These are phyloP conservation scores for Eudorina sp. DNA, from an alignment of 139 green algal genomes.

Conservation along the genomic window DNA sequence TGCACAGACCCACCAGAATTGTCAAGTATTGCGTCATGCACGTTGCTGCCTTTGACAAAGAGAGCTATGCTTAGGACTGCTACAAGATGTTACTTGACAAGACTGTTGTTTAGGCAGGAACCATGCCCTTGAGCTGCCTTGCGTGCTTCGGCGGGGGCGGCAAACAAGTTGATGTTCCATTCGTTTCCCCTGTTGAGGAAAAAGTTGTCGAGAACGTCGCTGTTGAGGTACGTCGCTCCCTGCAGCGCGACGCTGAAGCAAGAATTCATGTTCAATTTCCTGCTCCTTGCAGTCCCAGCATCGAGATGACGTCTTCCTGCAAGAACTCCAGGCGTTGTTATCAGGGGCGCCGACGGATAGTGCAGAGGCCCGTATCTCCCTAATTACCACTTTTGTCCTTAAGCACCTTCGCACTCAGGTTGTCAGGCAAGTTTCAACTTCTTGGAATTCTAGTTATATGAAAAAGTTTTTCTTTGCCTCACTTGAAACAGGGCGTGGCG, in stretches of 20 bases:
- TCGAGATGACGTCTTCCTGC: background rate
- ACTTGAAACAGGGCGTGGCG: too few relatives aligned
- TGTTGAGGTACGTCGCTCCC: background rate
- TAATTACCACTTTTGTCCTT: background rate
- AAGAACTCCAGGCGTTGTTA: background rate
- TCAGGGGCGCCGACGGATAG: slow-evolving; percentile 18
- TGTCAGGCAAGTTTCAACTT: slow-evolving; percentile 15
- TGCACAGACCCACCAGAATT: too few relatives aligned
- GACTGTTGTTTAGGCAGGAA: background rate
- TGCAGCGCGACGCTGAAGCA: too few relatives aligned
- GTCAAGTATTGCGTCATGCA: too few relatives aligned
- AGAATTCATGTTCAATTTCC: too few relatives aligned
- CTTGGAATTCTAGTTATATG: too few relatives aligned
- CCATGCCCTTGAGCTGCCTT: slow-evolving; percentile 1
- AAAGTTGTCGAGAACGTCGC: background rate
- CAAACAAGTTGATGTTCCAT: background rate
- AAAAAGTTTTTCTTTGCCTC: too few relatives aligned
- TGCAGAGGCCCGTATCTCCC: slow-evolving; percentile 18
- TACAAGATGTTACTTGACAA: background rate
- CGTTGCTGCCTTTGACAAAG: too few relatives aligned
- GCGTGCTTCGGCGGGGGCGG: background rate
- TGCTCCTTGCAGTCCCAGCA: background rate
- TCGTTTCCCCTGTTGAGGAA: background rate
- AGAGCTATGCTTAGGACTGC: too few relatives aligned
- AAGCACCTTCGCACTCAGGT: background rate